Evolutionary conservation across 441 rosid genomes (phyloP).

Genomic region (Syzygium syzygioides): DNA sequence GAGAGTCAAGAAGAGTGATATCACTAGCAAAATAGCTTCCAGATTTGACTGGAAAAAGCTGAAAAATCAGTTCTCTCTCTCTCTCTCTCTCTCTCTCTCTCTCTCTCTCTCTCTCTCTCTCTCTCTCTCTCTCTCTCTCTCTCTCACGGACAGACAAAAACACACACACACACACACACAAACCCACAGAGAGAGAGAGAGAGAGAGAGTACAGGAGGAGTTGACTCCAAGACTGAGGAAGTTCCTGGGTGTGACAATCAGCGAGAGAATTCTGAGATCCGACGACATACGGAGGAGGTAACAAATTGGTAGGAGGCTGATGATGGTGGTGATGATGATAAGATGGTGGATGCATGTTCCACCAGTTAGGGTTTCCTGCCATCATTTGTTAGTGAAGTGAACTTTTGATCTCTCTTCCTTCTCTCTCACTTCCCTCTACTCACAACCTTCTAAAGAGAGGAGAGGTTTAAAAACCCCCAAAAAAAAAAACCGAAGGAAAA

Average conservation of each 20-base stretch:
- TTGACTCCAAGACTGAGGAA: constrained; percentile 39
- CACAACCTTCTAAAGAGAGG: constrained; percentile 7
- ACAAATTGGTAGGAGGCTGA: constrained; percentile 28
- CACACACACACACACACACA: background rate
- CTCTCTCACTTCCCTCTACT: background rate
- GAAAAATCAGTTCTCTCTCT: background rate
- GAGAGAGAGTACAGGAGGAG: constrained; percentile 24
- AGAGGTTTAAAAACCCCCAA: background rate
- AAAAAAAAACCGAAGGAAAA: background rate
- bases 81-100: too few species aligned
- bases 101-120: too few species aligned
- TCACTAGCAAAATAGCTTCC: background rate
- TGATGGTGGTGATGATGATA: constrained; percentile 11
- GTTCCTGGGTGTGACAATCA: constrained; percentile 14
- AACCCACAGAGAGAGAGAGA: background rate
- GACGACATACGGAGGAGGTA: constrained; percentile 26
- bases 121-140: too few species aligned
- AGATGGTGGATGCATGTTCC: constrained; percentile 45
- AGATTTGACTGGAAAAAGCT: background rate
- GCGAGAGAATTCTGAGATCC: constrained; percentile 27
- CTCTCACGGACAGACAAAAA: background rate
- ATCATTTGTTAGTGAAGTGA: constrained; percentile 32
- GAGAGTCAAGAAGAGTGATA: background rate
- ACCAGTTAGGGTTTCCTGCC: constrained; percentile 73
- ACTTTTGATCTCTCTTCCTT: background rate